These are phyloP conservation scores for Podospora pseudopauciseta DNA, from an alignment of 495 filamentous ascomycete species.

Conservation along the genomic window DNA sequence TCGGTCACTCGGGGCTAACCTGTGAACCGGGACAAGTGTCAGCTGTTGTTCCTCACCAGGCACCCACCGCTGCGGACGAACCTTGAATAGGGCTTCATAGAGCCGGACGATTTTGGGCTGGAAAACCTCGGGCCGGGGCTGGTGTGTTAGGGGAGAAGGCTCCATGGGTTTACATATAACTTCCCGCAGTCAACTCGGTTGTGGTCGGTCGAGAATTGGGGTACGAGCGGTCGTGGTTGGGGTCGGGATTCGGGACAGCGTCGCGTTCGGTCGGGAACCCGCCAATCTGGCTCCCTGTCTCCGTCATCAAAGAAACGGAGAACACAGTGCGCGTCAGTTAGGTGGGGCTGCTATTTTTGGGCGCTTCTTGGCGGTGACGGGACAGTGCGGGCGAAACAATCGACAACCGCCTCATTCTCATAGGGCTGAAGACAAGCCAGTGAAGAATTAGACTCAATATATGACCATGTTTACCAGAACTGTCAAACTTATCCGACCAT, in stretches of 20 bases:
- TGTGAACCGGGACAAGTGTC: background rate
- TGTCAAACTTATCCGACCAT: background rate
- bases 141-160: conserved; percentile 87
- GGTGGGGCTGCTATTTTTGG: too few species aligned
- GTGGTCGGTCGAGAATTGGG: background rate
- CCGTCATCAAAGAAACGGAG: background rate
- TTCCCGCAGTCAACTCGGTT: background rate
- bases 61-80: conserved; percentile 36
- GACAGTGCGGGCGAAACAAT: background rate
- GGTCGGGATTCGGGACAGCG: background rate
- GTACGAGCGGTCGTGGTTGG: background rate
- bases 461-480: background rate
- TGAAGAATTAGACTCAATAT: too few species aligned
- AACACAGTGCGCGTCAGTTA: background rate
- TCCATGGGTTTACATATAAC: conserved; percentile 57
- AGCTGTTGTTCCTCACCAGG: background rate
- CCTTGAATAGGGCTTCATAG: conserved; percentile 84
- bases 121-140: conserved; percentile 84
- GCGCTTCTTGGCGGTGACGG: background rate
- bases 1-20: background rate
- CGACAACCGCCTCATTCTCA: background rate
- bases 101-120: conserved; percentile 89
- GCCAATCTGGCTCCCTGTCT: background rate
- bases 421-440: conserved; percentile 1
- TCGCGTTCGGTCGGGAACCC: background rate